phyloP scores from a whole-genome alignment of 306 rosid species.

The Glycine soja region DNA sequence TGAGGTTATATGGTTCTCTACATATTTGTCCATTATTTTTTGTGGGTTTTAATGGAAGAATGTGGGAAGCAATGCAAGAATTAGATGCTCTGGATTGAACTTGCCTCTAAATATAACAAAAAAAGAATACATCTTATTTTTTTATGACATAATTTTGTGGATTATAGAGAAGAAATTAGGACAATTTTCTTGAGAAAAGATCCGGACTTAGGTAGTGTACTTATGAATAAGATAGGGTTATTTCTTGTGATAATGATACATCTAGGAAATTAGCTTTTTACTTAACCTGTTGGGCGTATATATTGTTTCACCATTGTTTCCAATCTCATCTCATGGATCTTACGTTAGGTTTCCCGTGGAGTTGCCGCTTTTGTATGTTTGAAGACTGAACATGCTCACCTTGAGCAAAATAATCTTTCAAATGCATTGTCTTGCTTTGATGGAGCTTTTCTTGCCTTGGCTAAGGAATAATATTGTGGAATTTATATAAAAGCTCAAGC shows the following conservation, averaged over 20 bases:
- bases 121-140: conserved; percentile 25
- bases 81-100: conserved; percentile 23
- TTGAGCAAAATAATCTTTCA: conserved; percentile 91
- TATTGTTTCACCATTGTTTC: conserved; percentile 14
- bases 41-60: conserved; percentile 2
- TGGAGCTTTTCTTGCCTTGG: conserved; percentile 93
- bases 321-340: conserved; percentile 40
- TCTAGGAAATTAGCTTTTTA: conserved; percentile 4
- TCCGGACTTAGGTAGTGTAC: conserved; percentile 12
- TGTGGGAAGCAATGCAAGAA: conserved; percentile 29
- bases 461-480: conserved; percentile 95
- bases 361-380: conserved; percentile 89
- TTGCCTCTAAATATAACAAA: conserved; percentile 17
- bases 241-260: conserved; percentile 29
- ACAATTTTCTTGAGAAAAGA: conserved; percentile 31
- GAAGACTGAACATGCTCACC: conserved; percentile 93
- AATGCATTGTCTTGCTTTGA: conserved; percentile 96
- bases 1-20: conserved; percentile 32
- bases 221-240: neutral
- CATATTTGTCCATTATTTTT: conserved; percentile 25
- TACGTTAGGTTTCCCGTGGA: conserved; percentile 91
- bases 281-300: conserved; percentile 4
- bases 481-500: conserved; percentile 98
- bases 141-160: neutral
- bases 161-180: conserved; percentile 28